Conservation (phyloP, 306 rosid species). For the Rubus parviflorus region DNA sequence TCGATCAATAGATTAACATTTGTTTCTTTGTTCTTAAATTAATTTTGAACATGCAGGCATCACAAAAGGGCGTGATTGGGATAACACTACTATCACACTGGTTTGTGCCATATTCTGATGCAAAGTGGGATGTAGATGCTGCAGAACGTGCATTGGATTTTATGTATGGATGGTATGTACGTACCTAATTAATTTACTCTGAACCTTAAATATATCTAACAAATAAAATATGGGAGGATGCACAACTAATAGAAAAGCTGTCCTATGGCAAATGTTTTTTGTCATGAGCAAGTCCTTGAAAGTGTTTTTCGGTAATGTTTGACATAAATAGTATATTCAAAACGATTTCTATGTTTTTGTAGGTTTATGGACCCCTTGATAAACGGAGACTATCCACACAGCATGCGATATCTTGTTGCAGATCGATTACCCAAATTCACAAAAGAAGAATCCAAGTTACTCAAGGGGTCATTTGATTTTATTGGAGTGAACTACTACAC, state of each 20-base stretch:
- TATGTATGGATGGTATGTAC: constrained; percentile 61
- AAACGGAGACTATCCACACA: constrained; percentile 58
- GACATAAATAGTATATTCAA: neutral
- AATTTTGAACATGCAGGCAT: constrained; percentile 23
- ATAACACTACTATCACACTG: constrained; percentile 42
- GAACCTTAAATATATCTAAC: no score
- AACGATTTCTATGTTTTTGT: neutral
- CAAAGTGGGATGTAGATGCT: constrained; percentile 29
- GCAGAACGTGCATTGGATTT: constrained; percentile 54
- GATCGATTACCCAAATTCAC: constrained; percentile 57
- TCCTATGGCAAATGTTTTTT: no score
- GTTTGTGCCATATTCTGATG: constrained; percentile 41
- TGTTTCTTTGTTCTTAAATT: neutral
- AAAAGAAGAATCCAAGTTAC: constrained; percentile 35
- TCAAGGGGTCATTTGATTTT: constrained; percentile 61
- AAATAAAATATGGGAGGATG: no score
- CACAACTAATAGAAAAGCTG: no score
- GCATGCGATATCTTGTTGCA: constrained; percentile 53
- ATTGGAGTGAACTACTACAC: constrained; percentile 61
- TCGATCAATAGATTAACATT: neutral
- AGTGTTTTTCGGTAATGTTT: no score
- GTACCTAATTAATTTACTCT: neutral
- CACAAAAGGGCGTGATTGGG: constrained; percentile 62
- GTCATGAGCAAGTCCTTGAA: neutral
- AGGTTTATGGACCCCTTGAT: constrained; percentile 66